phyloP scores from a whole-genome alignment of 148 eudicot species.

The Pharnaceum exiguum region DNA sequence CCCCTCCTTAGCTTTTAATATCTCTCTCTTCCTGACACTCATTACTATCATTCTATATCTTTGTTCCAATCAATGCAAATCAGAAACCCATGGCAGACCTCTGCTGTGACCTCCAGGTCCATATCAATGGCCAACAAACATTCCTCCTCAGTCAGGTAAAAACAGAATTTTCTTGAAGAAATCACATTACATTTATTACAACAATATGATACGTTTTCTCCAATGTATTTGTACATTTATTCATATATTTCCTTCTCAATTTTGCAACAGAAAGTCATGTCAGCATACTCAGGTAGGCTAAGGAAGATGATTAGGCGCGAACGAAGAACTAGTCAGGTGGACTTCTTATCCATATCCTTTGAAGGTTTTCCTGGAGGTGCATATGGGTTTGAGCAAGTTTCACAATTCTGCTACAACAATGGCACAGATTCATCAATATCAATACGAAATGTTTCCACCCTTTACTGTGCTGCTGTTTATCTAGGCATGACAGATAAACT shows the following conservation, averaged over 20 bases:
- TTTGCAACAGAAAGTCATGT: constrained; percentile 41
- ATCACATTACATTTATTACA: neutral
- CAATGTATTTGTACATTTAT: neutral
- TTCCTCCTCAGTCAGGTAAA: constrained; percentile 69
- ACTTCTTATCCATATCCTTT: constrained; percentile 23
- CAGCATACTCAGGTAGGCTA: constrained; percentile 47
- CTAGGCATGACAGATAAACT: constrained; percentile 45
- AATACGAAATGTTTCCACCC: constrained; percentile 38
- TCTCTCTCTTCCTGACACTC: neutral
- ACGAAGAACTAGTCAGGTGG: constrained; percentile 34
- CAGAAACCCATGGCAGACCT: constrained; percentile 29
- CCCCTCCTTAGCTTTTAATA: neutral
- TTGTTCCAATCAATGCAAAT: constrained; percentile 15
- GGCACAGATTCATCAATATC: constrained; percentile 41
- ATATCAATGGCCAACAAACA: constrained; percentile 57
- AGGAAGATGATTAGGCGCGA: constrained; percentile 50
- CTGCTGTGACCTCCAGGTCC: constrained; percentile 56
- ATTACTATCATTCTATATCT: neutral
- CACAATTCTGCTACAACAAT: constrained; percentile 63
- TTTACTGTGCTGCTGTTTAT: constrained; percentile 56
- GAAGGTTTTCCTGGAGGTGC: constrained; percentile 67
- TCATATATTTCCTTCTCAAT: neutral
- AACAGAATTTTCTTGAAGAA: neutral
- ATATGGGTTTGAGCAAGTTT: constrained; percentile 56
- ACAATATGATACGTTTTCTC: neutral